Evolutionary conservation across 2,329 filamentous ascomycete species (phyloP).

Genomic region (Hypoxylon sp.): DNA sequence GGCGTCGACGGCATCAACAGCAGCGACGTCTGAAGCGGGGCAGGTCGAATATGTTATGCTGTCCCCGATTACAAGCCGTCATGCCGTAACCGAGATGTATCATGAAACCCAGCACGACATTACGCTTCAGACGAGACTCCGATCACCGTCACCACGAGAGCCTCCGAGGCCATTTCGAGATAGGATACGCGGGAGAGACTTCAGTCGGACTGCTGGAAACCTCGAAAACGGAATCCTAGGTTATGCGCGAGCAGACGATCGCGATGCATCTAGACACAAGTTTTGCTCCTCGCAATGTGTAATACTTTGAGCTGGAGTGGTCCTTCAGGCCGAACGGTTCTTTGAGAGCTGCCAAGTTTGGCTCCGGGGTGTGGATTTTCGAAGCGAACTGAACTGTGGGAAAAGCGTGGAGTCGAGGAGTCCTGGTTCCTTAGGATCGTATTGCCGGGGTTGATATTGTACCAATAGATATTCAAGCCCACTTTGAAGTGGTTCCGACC

Average conservation of each 20-base stretch:
- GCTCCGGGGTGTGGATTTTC: not conserved
- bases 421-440: not conserved
- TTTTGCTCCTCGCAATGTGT: not conserved
- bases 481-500: not conserved
- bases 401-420: not conserved
- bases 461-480: not conserved
- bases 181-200: slow-evolving; percentile 3
- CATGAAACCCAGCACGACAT: slow-evolving; percentile 22
- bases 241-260: not conserved
- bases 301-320: not conserved
- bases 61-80: slow-evolving; percentile 3
- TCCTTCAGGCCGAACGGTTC: not conserved
- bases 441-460: not conserved
- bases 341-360: not conserved
- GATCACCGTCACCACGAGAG: not conserved
- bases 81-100: slow-evolving; percentile 20
- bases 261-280: not conserved
- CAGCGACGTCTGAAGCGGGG: not conserved
- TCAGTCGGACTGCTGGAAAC: slow-evolving; percentile 9
- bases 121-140: not conserved
- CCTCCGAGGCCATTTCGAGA: not conserved
- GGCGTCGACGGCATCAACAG: not conserved
- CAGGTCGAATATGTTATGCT: not conserved
- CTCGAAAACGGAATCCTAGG: not conserved
- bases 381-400: not conserved